Evolutionary conservation across 2,329 filamentous ascomycete genomes (phyloP).

Genomic region (Davidsoniella neocaledoniae): DNA sequence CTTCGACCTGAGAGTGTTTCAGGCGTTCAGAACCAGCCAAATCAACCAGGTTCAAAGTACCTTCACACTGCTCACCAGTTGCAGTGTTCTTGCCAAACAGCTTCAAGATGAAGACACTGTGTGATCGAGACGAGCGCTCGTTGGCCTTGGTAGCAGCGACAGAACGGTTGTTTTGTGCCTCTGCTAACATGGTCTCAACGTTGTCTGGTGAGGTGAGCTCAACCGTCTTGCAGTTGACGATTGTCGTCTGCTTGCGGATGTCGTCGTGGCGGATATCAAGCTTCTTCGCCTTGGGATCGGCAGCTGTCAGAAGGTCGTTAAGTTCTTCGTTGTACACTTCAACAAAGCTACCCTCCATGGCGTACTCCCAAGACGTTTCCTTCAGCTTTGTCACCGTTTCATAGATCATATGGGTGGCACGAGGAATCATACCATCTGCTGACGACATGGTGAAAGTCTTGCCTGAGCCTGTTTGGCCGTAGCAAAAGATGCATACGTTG

Average conservation of each 20-base stretch:
- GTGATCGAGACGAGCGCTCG: conserved; percentile 81
- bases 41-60: conserved; percentile 89
- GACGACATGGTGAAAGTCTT: conserved; percentile 97
- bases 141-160: conserved; percentile 97
- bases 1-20: conserved; percentile 72
- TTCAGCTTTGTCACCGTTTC: conserved; percentile 66
- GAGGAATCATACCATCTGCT: conserved; percentile 82
- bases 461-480: conserved; percentile 90
- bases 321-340: conserved; percentile 98
- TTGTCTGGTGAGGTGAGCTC: conserved; percentile 61
- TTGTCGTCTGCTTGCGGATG: conserved; percentile 60
- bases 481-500: conserved; percentile 98
- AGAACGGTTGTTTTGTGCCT: conserved; percentile 71
- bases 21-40: conserved; percentile 83
- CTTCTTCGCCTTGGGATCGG: conserved; percentile 52
- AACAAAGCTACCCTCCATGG: conserved; percentile 85
- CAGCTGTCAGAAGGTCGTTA: conserved; percentile 59
- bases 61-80: conserved; percentile 73
- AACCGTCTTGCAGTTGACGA: conserved; percentile 65
- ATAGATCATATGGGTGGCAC: conserved; percentile 86
- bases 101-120: conserved; percentile 93
- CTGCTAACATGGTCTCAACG: conserved; percentile 62
- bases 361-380: conserved; percentile 88
- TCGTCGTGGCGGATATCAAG: conserved; percentile 83
- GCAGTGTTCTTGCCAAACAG: conserved; percentile 50